These are phyloP conservation scores for Penium margaritaceum DNA, from an alignment of 139 green algal genomes.

Conservation along the genomic window DNA sequence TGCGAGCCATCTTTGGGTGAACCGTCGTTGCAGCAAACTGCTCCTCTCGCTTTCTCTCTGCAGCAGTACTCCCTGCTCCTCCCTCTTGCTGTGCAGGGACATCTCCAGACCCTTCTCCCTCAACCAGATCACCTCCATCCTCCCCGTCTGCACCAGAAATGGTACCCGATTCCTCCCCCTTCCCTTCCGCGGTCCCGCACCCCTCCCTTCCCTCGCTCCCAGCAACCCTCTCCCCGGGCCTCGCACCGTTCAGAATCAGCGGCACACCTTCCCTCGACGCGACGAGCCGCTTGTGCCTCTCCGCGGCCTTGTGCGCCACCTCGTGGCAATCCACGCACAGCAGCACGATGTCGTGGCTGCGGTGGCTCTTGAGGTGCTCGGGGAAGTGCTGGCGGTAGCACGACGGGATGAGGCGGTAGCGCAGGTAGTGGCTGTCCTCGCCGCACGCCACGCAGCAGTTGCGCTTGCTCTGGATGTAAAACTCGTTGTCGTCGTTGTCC, in stretches of 20 bases:
- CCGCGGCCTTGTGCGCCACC: constrained; percentile 33
- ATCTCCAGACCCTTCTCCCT: neutral
- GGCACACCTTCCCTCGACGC: constrained; percentile 25
- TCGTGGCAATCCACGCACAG: constrained; percentile 47
- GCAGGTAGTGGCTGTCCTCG: constrained; percentile 39
- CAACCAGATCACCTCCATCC: neutral
- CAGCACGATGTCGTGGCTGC: constrained; percentile 45
- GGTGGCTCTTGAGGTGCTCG: constrained; percentile 41
- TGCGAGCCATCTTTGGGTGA: neutral
- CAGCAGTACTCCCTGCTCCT: neutral
- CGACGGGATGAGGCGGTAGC: constrained; percentile 41
- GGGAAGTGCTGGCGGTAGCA: constrained; percentile 46
- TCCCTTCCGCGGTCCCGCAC: neutral
- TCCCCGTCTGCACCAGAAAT: neutral
- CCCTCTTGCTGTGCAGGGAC: neutral
- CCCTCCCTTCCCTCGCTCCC: neutral
- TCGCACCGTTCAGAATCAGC: constrained; percentile 15
- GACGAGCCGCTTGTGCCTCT: constrained; percentile 27
- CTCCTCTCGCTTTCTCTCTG: neutral
- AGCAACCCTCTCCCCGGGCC: neutral
- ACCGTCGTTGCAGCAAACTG: neutral
- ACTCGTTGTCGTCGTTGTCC: constrained; percentile 32
- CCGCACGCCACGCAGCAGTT: constrained; percentile 41
- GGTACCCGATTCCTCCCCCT: neutral
- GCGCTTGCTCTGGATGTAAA: constrained; percentile 42